Evolutionary conservation across 768 basidiomycete species (phyloP).

Genomic region (Boletus vinaceobasis): DNA sequence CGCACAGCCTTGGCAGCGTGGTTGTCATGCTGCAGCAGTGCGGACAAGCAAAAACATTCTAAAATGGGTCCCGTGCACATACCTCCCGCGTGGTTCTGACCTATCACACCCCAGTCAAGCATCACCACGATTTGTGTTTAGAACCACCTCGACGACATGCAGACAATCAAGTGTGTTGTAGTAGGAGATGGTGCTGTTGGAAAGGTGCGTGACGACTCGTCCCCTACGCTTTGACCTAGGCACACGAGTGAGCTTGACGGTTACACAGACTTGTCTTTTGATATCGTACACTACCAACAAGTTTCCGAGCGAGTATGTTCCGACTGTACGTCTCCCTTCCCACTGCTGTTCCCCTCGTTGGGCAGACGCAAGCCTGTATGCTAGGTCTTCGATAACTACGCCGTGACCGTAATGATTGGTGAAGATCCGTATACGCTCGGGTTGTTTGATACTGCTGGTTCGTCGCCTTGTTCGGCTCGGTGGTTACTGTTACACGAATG

Average conservation of each 20-base stretch:
- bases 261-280: slow-evolving; percentile 80
- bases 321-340: slow-evolving; percentile 65
- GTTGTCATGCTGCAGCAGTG: slow-evolving; percentile 32
- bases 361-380: slow-evolving; percentile 18
- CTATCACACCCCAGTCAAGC: slow-evolving; percentile 6
- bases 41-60: slow-evolving; percentile 11
- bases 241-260: slow-evolving; percentile 3
- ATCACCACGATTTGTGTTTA: slow-evolving; percentile 14
- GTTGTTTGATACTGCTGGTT: slow-evolving; percentile 97
- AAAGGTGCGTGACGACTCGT: slow-evolving; percentile 62
- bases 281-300: slow-evolving; percentile 98
- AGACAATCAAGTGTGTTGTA: slow-evolving; percentile 97
- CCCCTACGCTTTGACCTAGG: background rate
- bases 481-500: slow-evolving; percentile 3
- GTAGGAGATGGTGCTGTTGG: slow-evolving; percentile 98
- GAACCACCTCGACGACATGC: slow-evolving; percentile 51
- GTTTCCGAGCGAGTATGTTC: slow-evolving; percentile 98
- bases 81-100: slow-evolving; percentile 20
- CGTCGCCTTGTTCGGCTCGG: slow-evolving; percentile 30
- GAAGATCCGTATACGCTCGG: slow-evolving; percentile 99
- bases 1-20: slow-evolving; percentile 25
- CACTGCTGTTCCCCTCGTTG: slow-evolving; percentile 1
- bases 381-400: slow-evolving; percentile 95
- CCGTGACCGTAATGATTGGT: slow-evolving; percentile 99
- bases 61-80: slow-evolving; percentile 27